phyloP scores from a whole-genome alignment of 176 grass and related monocot species.

The Aegilops bicornis region DNA sequence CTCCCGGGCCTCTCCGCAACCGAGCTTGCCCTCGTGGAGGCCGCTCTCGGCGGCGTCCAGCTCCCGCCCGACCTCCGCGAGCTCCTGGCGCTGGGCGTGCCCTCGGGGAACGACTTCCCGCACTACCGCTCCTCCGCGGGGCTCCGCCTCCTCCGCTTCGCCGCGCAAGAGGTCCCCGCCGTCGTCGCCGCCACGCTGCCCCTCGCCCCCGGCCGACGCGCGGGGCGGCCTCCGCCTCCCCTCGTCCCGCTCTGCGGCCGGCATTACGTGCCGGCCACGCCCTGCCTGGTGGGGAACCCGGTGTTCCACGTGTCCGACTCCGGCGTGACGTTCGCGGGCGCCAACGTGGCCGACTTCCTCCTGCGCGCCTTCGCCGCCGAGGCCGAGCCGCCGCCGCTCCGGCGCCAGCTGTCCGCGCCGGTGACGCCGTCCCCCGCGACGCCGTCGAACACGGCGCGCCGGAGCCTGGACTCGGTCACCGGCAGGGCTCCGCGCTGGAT shows the following conservation, averaged over 20 bases:
- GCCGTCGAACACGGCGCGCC: conserved; percentile 30
- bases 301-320: conserved; percentile 70
- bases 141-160: conserved; percentile 47
- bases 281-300: conserved; percentile 68
- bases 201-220: conserved; percentile 19
- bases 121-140: conserved; percentile 47
- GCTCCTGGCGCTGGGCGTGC: conserved; percentile 58
- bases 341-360: conserved; percentile 67
- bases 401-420: conserved; percentile 56
- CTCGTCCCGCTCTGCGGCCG: conserved; percentile 50
- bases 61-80: conserved; percentile 69
- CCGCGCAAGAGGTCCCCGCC: conserved; percentile 38
- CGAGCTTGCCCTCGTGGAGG: conserved; percentile 56
- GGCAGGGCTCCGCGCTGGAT: conserved; percentile 74
- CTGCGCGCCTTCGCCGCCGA: conserved; percentile 53
- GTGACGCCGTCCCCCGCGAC: conserved; percentile 16
- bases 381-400: conserved; percentile 36
- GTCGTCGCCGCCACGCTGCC: conserved; percentile 34
- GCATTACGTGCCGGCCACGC: conserved; percentile 58
- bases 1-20: conserved; percentile 60
- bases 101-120: conserved; percentile 53
- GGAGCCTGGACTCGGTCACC: conserved; percentile 70
- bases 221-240: conserved; percentile 14
- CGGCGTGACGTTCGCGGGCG: conserved; percentile 54
- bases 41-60: conserved; percentile 49